These are phyloP conservation scores for Amoeboaphelidium protococcarum DNA, from an alignment of 371 early-diverging fungal genomes.

Conservation along the genomic window DNA sequence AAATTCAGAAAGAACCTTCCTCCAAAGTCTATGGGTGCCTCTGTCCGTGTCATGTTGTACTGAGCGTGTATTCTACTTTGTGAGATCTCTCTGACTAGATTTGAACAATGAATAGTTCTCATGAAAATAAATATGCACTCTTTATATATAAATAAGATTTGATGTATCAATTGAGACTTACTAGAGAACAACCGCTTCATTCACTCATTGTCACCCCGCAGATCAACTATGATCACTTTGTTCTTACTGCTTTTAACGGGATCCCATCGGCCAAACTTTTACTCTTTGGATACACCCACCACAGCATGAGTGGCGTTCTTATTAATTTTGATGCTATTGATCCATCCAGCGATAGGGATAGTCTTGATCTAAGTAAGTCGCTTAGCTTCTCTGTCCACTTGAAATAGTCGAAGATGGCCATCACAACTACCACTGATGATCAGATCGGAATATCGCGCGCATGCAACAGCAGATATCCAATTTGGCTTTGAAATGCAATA, in stretches of 20 bases:
- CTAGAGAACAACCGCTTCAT: too few relatives aligned
- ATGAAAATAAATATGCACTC: too few relatives aligned
- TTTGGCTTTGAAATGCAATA: conserved; percentile 15
- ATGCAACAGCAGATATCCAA: conserved; percentile 64
- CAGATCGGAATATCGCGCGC: conserved; percentile 53
- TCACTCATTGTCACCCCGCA: too few relatives aligned
- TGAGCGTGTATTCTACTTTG: too few relatives aligned
- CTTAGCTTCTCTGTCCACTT: conserved; percentile 29
- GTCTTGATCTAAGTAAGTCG: conserved; percentile 17
- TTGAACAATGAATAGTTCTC: neutral
- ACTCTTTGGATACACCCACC: conserved; percentile 60
- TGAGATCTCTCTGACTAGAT: too few relatives aligned
- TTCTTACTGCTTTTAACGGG: conserved; percentile 25
- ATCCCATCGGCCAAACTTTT: conserved; percentile 71
- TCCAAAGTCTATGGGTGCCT: conserved; percentile 69
- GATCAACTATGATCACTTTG: conserved; percentile 23
- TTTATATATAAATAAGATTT: too few relatives aligned
- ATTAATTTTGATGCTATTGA: conserved; percentile 4
- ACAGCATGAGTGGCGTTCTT: conserved; percentile 28
- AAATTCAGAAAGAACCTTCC: conserved; percentile 90
- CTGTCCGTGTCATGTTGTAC: conserved; percentile 79
- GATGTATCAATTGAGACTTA: too few relatives aligned
- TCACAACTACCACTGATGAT: conserved; percentile 78
- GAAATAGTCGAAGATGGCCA: conserved; percentile 66
- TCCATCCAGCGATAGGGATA: conserved; percentile 10